Evolutionary conservation across 2,329 filamentous ascomycete genomes (phyloP), one percentile per base, ranked within the genome.

Genomic region (Penicillium verrucosum): DNA sequence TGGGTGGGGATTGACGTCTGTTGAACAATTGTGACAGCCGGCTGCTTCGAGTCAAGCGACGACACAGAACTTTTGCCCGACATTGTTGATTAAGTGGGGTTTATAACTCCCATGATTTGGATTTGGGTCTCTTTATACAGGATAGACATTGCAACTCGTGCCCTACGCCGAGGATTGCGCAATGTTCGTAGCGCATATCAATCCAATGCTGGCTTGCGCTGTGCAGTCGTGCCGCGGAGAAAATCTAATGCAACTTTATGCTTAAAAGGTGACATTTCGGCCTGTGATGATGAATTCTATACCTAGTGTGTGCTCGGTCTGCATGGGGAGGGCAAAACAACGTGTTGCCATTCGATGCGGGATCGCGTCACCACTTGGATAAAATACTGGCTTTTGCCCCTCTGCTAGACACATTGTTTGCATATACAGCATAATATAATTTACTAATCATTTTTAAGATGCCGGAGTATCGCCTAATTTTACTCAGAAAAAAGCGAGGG

Each of bases 81-180:
- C 51, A 54, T 54, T 25, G 12, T 42, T 21, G 11, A 36, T 11
- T 4, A 10, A 21, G 10, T 34, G 3, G 9, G 10, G 29, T 3
- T 12, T 9, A 18, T 12, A 21, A 27, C 7, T 10, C 2, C 14
- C 2, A 21, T 23, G 2, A 16, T 8, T 8, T 16, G 51, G 12
- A 18, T 11, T 32, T n/a, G 2, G 1, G 11, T 29, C 9, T 34
- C 10, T 12, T 23, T 42, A 42, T 47, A 36, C n/a, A 29, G 5
- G 6, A 9, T 34, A 10, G 6, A 27, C 5, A 11, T 49, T 42
- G 8, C 5, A 9, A 27, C 7, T 25, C 44, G 51, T 54, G 44
- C 51, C 29, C 14, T 34, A n/a, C 16, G 37, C 27, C 11, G n/a
- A 41, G 21, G 23, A 54, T 54, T 48, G 43, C 51, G 51, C 51